Conservation (phyloP, 2,329 filamentous ascomycete genomes). For the Clarireedia hainanense region DNA sequence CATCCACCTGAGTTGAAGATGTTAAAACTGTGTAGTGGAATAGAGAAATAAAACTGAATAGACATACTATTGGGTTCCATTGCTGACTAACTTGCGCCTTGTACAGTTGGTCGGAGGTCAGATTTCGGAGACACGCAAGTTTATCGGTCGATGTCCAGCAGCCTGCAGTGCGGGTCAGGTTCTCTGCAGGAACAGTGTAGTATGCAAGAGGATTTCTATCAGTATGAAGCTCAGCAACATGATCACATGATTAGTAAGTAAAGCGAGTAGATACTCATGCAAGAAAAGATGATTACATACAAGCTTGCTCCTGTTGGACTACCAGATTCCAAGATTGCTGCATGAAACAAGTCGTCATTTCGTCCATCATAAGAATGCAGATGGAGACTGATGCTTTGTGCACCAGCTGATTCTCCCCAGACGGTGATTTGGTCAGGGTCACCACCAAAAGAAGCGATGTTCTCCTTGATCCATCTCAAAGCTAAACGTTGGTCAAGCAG, state of each 20-base stretch:
- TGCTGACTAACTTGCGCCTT: conserved; percentile 14
- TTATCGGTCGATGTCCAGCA: conserved; percentile 17
- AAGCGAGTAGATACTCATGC: background rate
- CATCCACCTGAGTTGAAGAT: conserved; percentile 28
- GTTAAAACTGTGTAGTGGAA: background rate
- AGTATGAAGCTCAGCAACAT: background rate
- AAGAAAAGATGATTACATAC: background rate
- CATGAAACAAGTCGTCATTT: conserved; percentile 46
- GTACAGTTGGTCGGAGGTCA: conserved; percentile 15
- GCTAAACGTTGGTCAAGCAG: conserved; percentile 51
- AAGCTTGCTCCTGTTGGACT: conserved; percentile 20
- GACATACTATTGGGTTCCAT: conserved; percentile 16
- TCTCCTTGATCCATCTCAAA: conserved; percentile 50
- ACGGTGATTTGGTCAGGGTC: conserved; percentile 33
- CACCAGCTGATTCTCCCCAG: conserved; percentile 38
- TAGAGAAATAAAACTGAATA: background rate
- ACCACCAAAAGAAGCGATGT: conserved; percentile 40
- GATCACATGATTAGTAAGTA: too few relatives aligned
- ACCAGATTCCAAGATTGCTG: conserved; percentile 46
- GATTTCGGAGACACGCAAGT: conserved; percentile 17
- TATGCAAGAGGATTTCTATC: conserved; percentile 25
- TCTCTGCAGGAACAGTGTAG: conserved; percentile 31
- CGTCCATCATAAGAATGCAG: conserved; percentile 46
- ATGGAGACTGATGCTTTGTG: conserved; percentile 49
- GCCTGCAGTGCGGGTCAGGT: conserved; percentile 29